phyloP scores from a whole-genome alignment of 345 rosid genomes.

The Eucalyptus microcorys region DNA sequence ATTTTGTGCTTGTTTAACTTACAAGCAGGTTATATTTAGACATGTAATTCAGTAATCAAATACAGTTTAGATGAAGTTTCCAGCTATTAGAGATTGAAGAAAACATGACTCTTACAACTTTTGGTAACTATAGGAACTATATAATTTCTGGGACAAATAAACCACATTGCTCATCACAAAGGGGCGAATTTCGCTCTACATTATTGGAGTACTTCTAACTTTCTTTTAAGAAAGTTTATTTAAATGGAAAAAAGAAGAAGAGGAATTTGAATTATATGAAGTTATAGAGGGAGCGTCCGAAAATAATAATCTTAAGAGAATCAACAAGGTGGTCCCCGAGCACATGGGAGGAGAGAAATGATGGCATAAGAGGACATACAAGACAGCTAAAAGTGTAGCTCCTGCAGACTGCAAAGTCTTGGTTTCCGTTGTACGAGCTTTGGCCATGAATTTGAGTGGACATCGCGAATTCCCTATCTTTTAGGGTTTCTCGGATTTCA shows the following conservation, averaged over 20 bases:
- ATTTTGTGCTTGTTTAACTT: neutral
- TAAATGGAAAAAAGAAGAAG: neutral
- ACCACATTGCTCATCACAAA: neutral
- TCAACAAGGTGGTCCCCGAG: constrained; percentile 3
- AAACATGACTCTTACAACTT: neutral
- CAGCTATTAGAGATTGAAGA: neutral
- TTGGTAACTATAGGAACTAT: neutral
- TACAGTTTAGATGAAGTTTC: neutral
- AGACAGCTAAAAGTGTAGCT: constrained; percentile 22
- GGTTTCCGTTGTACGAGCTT: neutral
- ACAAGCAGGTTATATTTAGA: neutral
- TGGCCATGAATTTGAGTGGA: constrained; percentile 16
- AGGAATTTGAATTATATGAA: neutral
- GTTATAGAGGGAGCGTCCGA: neutral
- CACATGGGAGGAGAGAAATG: constrained; percentile 3
- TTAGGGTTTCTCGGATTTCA: neutral
- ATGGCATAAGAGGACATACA: constrained; percentile 19
- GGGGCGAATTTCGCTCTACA: neutral
- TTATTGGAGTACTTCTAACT: neutral
- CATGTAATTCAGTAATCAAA: too few relatives aligned
- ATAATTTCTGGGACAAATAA: neutral
- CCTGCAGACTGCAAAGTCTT: neutral
- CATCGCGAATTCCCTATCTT: constrained; percentile 14
- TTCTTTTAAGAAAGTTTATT: neutral
- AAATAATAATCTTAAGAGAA: neutral